Evolutionary conservation across 1,284 basidiomycete species (phyloP), one percentile per base, ranked within the genome.

Genomic region (Peniophora sp.): DNA sequence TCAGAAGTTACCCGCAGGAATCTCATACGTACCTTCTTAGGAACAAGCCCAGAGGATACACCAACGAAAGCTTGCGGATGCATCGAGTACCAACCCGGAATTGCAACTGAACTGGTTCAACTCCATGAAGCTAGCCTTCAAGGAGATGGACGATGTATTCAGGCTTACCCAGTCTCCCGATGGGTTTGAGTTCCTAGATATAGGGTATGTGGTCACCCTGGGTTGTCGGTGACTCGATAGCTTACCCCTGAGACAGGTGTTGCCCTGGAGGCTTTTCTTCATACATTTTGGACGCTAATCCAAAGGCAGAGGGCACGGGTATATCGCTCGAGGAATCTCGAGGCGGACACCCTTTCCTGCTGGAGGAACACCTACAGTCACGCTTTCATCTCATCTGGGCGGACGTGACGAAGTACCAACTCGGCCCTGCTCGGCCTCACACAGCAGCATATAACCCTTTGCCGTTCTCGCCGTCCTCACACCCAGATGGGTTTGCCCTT

Each of bases 181-280:
- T 18, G 17, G 51, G 3, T 47, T 63, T 23, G 51, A 51, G 17
- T 64, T 64, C 27, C 57, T 63, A 12, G 63, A 64, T 43, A 48
- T 63, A n/a, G 60, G 63, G 62, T 60, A 37, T n/a, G 51, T 51
- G 11, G 34, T 41, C 17, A 36, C 39, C 15, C 10, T 11, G n/a
- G 18, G 37, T 10, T 32, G 27, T 32, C 5, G 27, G 6, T 24
- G 37, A 18, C 44, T 12, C 2, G 18, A 15, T 18, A 11, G 18
- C 42, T 53, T 15, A 23, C 10, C 12, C 36, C 24, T 10, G 11
- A 14, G 3, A 15, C 23, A 64, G 63, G 3, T 64, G 63, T 39
- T 60, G 57, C 52, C 64, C 62, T 1, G 64, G 64, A 12, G 62
- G 62, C 3, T 65, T 64, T 50, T 58, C 59, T 24, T 60, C 61